Base-by-base conservation (phyloP, 1,284 basidiomycete genomes). In the Mixia osmundae region DNA sequence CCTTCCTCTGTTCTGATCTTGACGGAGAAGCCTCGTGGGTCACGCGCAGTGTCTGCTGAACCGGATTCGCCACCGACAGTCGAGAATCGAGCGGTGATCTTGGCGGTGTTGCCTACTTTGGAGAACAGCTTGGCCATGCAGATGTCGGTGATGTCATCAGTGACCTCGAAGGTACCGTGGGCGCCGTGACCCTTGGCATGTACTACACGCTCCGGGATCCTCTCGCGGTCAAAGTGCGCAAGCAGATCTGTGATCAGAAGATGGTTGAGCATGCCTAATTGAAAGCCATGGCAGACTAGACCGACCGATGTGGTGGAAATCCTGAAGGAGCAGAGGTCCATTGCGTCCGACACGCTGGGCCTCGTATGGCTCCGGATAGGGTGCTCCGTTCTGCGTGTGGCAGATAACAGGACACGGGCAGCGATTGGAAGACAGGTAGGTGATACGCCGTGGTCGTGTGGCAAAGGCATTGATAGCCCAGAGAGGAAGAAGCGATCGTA, bases 161-260 rank as follows among this genome's bases (percentile, higher is more conserved):
- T 85, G 50, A 42, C 39, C 59, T 82, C 72, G 55, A 83, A 89
- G 61, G 71, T 69, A n/a, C 85, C 85, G 53, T 89, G 80, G 20
- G 83, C 85, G 46, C 80, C 85, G 38, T 73, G 72, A 43, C 72
- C 79, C 56, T 77, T 79, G 42, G 77, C 76, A 52, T 79, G 78
- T 39, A 80, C 78, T 37, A 85, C 76, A 57, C 82, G 78, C 66
- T 89, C 87, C 15, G 85, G 85, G 53, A 94, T 87, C 57, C 85
- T 74, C 63, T 91, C 83, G 39, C 79, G 71, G 59, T 79, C 77
- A 52, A 89, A 87, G 65, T 87, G 80, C 27, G 77, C 72, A 46
- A 89, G 67, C 39, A 78, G 64, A 59, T 87, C 78, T n/a, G n/a
- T n/a, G 54, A 82, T 72, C 23, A 45, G 39, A 42, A 45, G 35